Evolutionary conservation across 78 protist genomes (phyloP).

Genomic region (Paulinella micropora): DNA sequence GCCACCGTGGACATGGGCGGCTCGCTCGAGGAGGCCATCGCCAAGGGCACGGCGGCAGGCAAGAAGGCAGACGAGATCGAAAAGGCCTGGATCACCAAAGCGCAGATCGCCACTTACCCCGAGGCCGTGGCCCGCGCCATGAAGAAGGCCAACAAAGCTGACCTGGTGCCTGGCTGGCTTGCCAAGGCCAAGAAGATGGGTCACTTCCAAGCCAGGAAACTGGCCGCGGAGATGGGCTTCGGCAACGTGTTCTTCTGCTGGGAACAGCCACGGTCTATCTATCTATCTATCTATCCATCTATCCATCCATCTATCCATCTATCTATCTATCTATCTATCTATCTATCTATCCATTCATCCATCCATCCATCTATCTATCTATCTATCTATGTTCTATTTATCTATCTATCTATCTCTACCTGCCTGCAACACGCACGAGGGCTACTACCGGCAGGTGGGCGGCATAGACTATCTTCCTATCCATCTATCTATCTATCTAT

Average conservation of each 20-base stretch:
- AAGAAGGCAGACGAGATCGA: not conserved
- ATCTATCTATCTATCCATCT: no score
- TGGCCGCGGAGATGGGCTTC: constrained; percentile 25
- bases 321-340: no score
- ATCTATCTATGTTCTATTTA: no score
- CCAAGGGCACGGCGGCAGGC: not conserved
- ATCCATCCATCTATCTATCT: no score
- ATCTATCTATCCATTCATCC: no score
- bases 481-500: no score
- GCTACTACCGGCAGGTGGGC: no score
- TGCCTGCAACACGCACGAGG: no score
- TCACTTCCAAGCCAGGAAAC: constrained; percentile 28
- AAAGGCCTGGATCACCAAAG: constrained; percentile 1
- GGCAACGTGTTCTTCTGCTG: constrained; percentile 15
- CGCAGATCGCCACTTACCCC: constrained; percentile 9
- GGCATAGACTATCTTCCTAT: no score
- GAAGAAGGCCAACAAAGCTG: not conserved
- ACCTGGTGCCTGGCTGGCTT: constrained; percentile 1
- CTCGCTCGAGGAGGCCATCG: not conserved
- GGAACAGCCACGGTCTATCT: no score
- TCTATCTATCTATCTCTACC: no score
- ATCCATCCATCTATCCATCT: no score
- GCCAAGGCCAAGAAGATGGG: not conserved
- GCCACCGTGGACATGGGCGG: constrained; percentile 24
- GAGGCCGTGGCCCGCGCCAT: constrained; percentile 19